phyloP scores from a whole-genome alignment of 495 filamentous ascomycete genomes.

The Tuber indicum region DNA sequence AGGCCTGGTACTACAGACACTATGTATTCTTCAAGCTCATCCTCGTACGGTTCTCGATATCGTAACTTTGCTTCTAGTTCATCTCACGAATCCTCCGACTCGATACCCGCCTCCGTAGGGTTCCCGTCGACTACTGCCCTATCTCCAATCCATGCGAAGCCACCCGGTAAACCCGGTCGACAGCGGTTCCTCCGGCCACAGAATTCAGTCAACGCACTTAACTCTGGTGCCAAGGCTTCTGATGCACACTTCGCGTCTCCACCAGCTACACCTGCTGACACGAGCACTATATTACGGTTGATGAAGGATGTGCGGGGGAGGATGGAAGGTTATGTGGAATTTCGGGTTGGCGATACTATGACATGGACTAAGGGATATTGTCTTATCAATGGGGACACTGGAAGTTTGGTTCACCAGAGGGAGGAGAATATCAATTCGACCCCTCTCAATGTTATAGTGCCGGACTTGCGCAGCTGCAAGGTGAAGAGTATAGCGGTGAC shows the following conservation, averaged over 20 bases:
- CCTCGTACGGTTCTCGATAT: constrained; percentile 22
- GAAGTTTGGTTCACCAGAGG: constrained; percentile 58
- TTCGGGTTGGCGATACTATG: constrained; percentile 51
- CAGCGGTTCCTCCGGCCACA: constrained; percentile 39
- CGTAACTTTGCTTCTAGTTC: constrained; percentile 16
- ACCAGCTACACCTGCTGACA: constrained; percentile 56
- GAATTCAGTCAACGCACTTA: constrained; percentile 39
- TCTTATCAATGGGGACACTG: constrained; percentile 61
- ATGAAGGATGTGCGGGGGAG: constrained; percentile 63
- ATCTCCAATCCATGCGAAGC: constrained; percentile 21
- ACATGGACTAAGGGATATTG: constrained; percentile 58
- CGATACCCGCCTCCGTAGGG: constrained; percentile 29
- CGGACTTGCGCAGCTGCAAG: constrained; percentile 80
- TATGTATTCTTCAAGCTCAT: constrained; percentile 24
- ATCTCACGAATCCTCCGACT: constrained; percentile 24
- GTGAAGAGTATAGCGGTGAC: constrained; percentile 61
- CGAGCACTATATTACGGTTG: constrained; percentile 57
- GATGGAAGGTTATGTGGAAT: constrained; percentile 65
- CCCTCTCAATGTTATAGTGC: constrained; percentile 52
- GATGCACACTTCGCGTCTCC: constrained; percentile 20
- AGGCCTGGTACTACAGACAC: constrained; percentile 26
- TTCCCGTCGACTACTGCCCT: constrained; percentile 38
- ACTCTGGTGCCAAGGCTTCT: constrained; percentile 27
- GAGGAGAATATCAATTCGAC: constrained; percentile 48
- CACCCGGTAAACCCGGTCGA: constrained; percentile 16